Evolutionary conservation across 2,329 filamentous ascomycete species (phyloP), one percentile per base, ranked within the genome.

Genomic region (Neonectria sp.): DNA sequence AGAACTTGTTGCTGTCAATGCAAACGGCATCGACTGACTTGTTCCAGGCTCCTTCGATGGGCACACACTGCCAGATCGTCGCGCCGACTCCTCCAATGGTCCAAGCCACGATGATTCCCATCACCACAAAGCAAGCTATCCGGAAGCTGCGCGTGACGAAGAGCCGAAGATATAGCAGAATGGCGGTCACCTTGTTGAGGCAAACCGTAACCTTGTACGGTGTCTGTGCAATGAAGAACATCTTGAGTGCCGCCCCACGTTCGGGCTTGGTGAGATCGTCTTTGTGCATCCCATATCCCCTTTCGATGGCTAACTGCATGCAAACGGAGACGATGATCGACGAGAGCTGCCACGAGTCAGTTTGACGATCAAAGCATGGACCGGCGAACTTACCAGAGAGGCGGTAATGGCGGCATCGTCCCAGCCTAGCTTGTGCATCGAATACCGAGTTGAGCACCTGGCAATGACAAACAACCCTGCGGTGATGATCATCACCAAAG

Each of bases 131-230:
- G 56, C 81, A 83, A 7, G 78, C 70, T 2, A 79, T 76, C 8
- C 79, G 79, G 66, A 87, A 86, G 60, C 73, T 78, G 24, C 65
- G 76, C n/a, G 81, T 78, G 7, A 82, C 78, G 60, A 88, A 88
- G 21, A 87, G 84, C 11, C 85, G 83, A 17, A 85, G 80, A 68
- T 86, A 88, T 24, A 88, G 79, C 3, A 85, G 75, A 8, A 87
- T 75, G 40, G 86, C 84, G 2, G 85, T 85, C 2, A 83, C 75
- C 71, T 88, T 88, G n/a, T 84, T 86, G 52, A 85, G 75, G 69
- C 84, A 85, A 63, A 87, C 82, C 8, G 82, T 83, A 55, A 84
- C 75, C 70, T 86, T 86, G 76, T 87, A 88, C 60, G 84, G 82
- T 29, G 83, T 81, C 71, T 87, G 84, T 1, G 82, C 80, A 29